Evolutionary conservation across 78 protist genomes (phyloP), one percentile per base, ranked within the genome.

Genomic region (Salpingoeca rosetta): DNA sequence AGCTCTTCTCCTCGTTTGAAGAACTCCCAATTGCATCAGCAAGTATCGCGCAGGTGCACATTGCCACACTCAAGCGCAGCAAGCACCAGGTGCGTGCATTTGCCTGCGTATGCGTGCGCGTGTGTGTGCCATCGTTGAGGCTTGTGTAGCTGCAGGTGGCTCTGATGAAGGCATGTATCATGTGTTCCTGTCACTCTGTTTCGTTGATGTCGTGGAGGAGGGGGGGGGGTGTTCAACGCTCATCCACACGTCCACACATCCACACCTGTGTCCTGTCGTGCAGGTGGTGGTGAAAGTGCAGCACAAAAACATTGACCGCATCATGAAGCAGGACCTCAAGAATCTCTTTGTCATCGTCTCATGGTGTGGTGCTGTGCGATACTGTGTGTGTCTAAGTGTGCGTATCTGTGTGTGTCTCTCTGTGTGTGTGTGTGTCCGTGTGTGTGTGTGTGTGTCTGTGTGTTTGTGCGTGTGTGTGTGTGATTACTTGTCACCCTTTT

Each of bases 11-110:
- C 38, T 0, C 0, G 1, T 85, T 91, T 44, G 83, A 85, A 31
- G 38, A 27, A 28, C 31, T 10, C 41, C 89, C 93, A 11, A 44
- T 88, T 3, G 90, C 90, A 10, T 36, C 86, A 0, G 94, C 94
- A 0, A 84, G 89, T 80, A 87, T 92, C 3, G 94, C 92, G 22
- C 92, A 92, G 85, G 91, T 88, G 2, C 87, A 88, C 77, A 1
- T 45, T 27, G 91, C 84, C 28, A 41, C 65, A 27, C 74, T 74
- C 24, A 76, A 12, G 22, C 57, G 43, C 65, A 86, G 88, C 41
- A 38, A 22, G 37, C 38, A n/a, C 36, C 86, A 44, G 24, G 87
- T 10, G 37, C 24, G 36, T 27, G 37, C 76, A 26, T 10, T 25
- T 26, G 37, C 76, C 10, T 25, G 76, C 28, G 7, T 27, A 10